Percentiles rank a stretch among this genome's conserved stretches.
These are phyloP conservation scores for Hibiscus syriacus DNA, from an alignment of 345 rosid genomes.

Conservation along the genomic window DNA sequence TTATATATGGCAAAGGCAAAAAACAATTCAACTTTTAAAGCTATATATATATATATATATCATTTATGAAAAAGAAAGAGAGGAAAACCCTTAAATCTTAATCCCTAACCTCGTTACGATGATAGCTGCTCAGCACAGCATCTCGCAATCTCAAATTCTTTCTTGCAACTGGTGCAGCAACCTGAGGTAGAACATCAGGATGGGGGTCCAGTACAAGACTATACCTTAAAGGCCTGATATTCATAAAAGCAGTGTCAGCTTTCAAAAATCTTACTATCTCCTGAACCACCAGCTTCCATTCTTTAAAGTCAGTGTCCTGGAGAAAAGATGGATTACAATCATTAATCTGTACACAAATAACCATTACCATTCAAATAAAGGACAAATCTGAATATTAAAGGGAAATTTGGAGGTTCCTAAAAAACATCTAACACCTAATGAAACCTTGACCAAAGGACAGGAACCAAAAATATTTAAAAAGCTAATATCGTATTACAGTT, in stretches of 20 bases:
- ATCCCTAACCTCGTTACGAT: constrained; percentile 68
- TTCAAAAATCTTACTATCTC: constrained; percentile 90
- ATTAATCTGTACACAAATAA: constrained; percentile 13
- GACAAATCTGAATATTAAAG: background rate
- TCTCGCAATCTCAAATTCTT: constrained; percentile 70
- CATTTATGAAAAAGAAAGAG: constrained; percentile 12
- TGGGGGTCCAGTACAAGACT: constrained; percentile 74
- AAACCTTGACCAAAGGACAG: background rate
- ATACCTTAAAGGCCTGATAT: constrained; percentile 88
- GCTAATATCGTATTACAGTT: background rate
- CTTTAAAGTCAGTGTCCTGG: constrained; percentile 94
- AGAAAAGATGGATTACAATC: constrained; percentile 25
- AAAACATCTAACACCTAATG: background rate
- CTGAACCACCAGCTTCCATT: constrained; percentile 96
- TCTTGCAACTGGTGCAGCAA: constrained; percentile 33
- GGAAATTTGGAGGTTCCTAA: constrained; percentile 2
- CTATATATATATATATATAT: constrained; percentile 3
- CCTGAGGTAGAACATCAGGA: constrained; percentile 55
- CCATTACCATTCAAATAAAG: background rate
- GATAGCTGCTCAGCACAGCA: constrained; percentile 86
- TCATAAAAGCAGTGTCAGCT: constrained; percentile 91
- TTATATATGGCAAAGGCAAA: background rate
- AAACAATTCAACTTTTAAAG: constrained; percentile 1
- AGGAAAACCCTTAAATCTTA: constrained; percentile 15
- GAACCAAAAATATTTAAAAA: constrained; percentile 30